Base-by-base conservation (phyloP, 1,284 basidiomycete species). In the Golubevia pallescens region DNA sequence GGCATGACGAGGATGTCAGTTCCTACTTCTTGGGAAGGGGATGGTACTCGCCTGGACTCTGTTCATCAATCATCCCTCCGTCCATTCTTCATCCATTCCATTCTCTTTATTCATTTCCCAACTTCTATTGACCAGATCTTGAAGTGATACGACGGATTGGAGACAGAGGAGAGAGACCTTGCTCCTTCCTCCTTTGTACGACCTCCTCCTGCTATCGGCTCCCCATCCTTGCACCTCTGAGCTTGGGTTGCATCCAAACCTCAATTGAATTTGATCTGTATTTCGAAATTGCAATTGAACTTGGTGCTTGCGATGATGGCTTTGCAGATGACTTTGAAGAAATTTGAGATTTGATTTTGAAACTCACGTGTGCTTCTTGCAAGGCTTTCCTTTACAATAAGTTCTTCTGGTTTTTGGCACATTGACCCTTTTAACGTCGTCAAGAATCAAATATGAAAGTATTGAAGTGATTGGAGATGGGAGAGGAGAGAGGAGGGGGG, bases 321-420 rank as follows among this genome's bases (percentile, higher is more conserved):
- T 56, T 42, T 10, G 4, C 38, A 32, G 14, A 63, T 32, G 55
- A 57, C 16, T 57, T 57, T 42, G 58, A 54, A 19, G 28, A 28
- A 56, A 13, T 20, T 13, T 8, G 34, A 21, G 21, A 54, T n/a
- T n/a, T 21, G 55, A 32, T 57, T 57, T 14, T 57, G 55, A 32
- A 61, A 89, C 92, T 75, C 88, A 95, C 92, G 95, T 97, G 91
- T 98, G 95, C 89, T 97, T 97, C 89, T 90, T 93, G 94, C 96
- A 99, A 84, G 90, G 88, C 90, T 97, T 98, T 87, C 93, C 93
- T 90, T 97, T 97, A 93, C 96, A 98, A 90, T 92, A 95, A 92
- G 87, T 86, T 70, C 86, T 85, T 66, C 87, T 86, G 63, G 87
- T 87, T 81, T 86, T 86, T 65, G 85, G 85, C 74, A 87, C 83